phyloP scores from a whole-genome alignment of 2,329 filamentous ascomycete species.

The Neocucurbitaria cava region DNA sequence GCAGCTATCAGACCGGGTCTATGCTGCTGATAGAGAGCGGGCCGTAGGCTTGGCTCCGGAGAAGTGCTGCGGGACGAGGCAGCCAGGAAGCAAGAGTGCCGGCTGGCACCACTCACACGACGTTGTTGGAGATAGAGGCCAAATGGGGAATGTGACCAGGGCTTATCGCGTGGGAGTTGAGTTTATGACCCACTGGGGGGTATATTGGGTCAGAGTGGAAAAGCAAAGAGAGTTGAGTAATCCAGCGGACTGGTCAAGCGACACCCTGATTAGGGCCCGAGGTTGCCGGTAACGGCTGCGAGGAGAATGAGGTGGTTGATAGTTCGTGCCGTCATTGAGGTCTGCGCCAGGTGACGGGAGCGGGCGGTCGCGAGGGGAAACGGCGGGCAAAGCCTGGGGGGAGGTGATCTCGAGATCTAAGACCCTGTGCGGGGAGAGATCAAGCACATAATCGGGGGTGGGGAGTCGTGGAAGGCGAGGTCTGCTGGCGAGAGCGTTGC shows the following conservation, averaged over 20 bases:
- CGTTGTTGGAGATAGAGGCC: conserved; percentile 30
- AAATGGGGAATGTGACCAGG: conserved; percentile 34
- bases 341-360: conserved; percentile 19
- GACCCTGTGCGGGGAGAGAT: conserved; percentile 26
- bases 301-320: conserved; percentile 53
- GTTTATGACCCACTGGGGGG: conserved; percentile 29
- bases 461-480: conserved; percentile 20
- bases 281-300: conserved; percentile 48
- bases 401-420: conserved; percentile 26
- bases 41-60: conserved; percentile 40
- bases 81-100: conserved; percentile 22
- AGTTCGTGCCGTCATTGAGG: conserved; percentile 53
- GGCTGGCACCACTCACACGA: conserved; percentile 40
- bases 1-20: conserved; percentile 28
- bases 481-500: conserved; percentile 26
- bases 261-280: conserved; percentile 37
- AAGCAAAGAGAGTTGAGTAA: conserved; percentile 31
- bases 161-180: conserved; percentile 49
- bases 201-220: conserved; percentile 25
- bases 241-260: conserved; percentile 14
- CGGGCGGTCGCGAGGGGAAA: conserved; percentile 17
- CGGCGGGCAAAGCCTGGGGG: conserved; percentile 20
- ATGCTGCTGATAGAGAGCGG: conserved; percentile 34
- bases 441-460: conserved; percentile 31
- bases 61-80: conserved; percentile 21